Evolutionary conservation across 2,329 filamentous ascomycete genomes (phyloP).

Genomic region (Teratosphaeria gauchensis): DNA sequence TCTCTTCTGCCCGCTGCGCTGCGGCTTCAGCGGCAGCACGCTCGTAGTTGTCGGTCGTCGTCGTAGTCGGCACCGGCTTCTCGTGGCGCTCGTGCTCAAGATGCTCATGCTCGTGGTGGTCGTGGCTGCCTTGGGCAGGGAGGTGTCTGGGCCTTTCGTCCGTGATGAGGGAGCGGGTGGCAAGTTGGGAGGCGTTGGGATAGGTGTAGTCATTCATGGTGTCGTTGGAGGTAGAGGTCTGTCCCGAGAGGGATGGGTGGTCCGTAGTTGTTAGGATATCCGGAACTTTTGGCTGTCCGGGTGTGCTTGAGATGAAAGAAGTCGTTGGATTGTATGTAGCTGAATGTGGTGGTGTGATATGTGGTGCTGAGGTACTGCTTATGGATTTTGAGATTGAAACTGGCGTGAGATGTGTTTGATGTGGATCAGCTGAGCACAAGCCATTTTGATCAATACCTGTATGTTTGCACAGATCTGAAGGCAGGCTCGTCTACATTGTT

Average conservation of each 20-base stretch:
- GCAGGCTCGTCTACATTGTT: neutral
- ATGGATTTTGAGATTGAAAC: neutral
- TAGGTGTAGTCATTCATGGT: constrained; percentile 9
- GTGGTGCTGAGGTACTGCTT: neutral
- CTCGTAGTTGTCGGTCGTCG: constrained; percentile 21
- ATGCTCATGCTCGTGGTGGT: neutral
- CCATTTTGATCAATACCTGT: neutral
- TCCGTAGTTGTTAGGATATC: constrained; percentile 3
- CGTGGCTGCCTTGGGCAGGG: constrained; percentile 9
- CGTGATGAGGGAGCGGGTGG: constrained; percentile 13
- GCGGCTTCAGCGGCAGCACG: constrained; percentile 13
- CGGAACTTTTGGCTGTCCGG: neutral
- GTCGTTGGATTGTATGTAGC: neutral
- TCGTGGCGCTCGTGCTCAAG: constrained; percentile 2
- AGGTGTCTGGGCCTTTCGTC: constrained; percentile 9
- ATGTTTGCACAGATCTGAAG: neutral
- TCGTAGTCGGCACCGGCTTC: constrained; percentile 8
- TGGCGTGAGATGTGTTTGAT: neutral
- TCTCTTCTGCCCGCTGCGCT: constrained; percentile 2
- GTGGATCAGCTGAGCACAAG: neutral
- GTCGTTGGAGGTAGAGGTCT: neutral
- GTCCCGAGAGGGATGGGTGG: constrained; percentile 2
- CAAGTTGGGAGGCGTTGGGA: constrained; percentile 9
- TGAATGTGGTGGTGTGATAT: neutral
- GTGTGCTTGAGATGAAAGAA: neutral